Evolutionary conservation across 805 yeast species (phyloP), one percentile per base, ranked within the genome.

Genomic region (Kuraishia floccosa): DNA sequence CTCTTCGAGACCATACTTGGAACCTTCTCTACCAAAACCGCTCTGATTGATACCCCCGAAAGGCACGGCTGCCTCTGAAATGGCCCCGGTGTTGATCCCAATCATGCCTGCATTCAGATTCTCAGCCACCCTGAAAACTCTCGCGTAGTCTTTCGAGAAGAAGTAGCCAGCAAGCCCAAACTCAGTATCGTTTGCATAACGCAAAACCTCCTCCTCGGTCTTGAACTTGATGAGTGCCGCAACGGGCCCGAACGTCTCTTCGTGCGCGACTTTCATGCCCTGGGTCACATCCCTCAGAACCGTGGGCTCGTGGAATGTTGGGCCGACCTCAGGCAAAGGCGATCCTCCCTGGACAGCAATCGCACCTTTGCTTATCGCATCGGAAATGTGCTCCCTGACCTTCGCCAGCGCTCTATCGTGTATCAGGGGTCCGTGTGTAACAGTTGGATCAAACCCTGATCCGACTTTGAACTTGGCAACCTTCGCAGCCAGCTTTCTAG

Each of bases 161-260:
- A 83, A 68, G 49, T 83, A 83, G n/a, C 83, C 82, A 3, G 91
- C 89, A 32, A 82, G 64, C 12, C 93, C 94, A 24, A 72, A 81
- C 10, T 69, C 74, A 6, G 76, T 68, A 37, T 63, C 63, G 52
- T 82, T 83, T 15, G 91, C 87, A 34, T 60, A 45, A 30, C 44
- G 49, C 6, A 81, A 30, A 4, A 72, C 87, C 46, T 78, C 82
- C 26, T 73, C 77, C 28, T 71, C 79, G 11, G 72, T 51, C 25
- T 52, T 49, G 47, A 81, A 82, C 45, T 66, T 69, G 47, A 78
- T 67, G 29, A 83, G 52, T 2, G 85, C 81, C 12, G 82, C 81
- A 12, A 82, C 60, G 3, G 93, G 93, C 2, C 91, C 93, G 50
- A 82, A 82, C 2, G 87, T 80, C 50, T 82, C 93, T 41, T 80